Base-by-base conservation (phyloP, 371 early-diverging fungal species). In the Rhizomucor miehei region DNA sequence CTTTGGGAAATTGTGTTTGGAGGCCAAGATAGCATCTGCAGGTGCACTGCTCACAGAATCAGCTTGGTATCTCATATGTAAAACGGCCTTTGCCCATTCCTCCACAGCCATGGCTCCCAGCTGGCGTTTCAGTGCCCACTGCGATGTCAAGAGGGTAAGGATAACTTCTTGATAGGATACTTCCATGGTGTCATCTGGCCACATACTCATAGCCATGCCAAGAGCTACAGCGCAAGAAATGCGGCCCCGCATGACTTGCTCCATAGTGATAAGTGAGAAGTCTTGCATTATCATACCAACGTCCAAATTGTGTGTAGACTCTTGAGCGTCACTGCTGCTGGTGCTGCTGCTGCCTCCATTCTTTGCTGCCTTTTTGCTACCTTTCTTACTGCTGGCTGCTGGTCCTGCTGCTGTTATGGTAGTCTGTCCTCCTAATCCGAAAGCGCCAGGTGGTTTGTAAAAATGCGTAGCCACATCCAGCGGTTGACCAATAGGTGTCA, bases 261-360 rank as follows among this genome's bases (percentile, higher is more conserved):
- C 89, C 14, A 73, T 71, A 0, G 86, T 69, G 8, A 97, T 82
- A 40, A 98, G 71, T 0, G 91, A 88, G 46, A 96, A 69, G 57
- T 98, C 98, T 62, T 96, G 95, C 49, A 81, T 78, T 25, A 92
- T 76, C 94, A 98, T 95, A 13, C 92, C 93, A 17, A 85, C 75
- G 62, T 98, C 98, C 41, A 94, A 79, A 54, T 89, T 89, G 60
- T 88, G 86, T 6, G 76, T 67, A 1, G 59, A 43, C 9, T 67
- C 74, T 3, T 41, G 36, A 1, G n/a, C 48, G 11, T 10, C 55
- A 20, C 46, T 49, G 29, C 36, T 45, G 9, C 44, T 10, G 57
- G 62, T 39, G 38, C 57, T 50, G 63, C 56, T 11, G 61, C 48
- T 17, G 66, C 63, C 8, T 60, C 52, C 48, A 57, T 60, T 44